Evolutionary conservation across 345 rosid genomes (phyloP).

Genomic region (Eucalyptus shirleyi): DNA sequence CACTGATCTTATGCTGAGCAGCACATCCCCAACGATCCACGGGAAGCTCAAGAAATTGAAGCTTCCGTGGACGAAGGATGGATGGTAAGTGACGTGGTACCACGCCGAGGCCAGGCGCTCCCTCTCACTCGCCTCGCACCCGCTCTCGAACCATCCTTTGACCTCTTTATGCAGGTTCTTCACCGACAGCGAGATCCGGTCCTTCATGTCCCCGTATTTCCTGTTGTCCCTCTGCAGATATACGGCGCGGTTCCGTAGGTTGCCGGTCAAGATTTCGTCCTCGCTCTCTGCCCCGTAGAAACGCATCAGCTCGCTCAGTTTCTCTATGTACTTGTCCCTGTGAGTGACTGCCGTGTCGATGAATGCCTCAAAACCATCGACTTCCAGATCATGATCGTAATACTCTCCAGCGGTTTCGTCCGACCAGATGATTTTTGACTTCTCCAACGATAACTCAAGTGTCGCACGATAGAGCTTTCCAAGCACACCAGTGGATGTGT

Average conservation of each 20-base stretch:
- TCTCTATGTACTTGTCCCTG: constrained; percentile 51
- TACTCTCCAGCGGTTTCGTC: constrained; percentile 16
- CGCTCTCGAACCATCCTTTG: constrained; percentile 45
- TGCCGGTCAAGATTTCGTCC: constrained; percentile 89
- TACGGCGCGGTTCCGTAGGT: constrained; percentile 35
- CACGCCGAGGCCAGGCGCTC: constrained; percentile 71
- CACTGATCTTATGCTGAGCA: constrained; percentile 43
- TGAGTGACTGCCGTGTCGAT: constrained; percentile 33
- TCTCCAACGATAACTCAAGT: constrained; percentile 9
- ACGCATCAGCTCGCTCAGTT: constrained; percentile 44
- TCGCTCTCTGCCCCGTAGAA: constrained; percentile 52
- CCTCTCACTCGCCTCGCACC: constrained; percentile 22
- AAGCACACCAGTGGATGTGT: constrained; percentile 43
- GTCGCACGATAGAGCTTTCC: constrained; percentile 80
- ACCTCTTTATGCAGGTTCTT: constrained; percentile 57
- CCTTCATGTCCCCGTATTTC: constrained; percentile 66
- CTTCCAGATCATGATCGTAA: constrained; percentile 61
- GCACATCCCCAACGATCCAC: constrained; percentile 60
- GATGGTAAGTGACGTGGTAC: constrained; percentile 74
- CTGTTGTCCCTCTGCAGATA: constrained; percentile 73
- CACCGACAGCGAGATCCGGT: constrained; percentile 40
- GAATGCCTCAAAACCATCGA: constrained; percentile 43
- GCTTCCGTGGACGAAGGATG: constrained; percentile 16
- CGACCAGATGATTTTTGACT: constrained; percentile 20
- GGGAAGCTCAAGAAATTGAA: constrained; percentile 63